Percentiles rank a stretch among this genome's conserved stretches.
phyloP scores from a whole-genome alignment of 73 alveolate genomes.

The Uronychia binucleata region DNA sequence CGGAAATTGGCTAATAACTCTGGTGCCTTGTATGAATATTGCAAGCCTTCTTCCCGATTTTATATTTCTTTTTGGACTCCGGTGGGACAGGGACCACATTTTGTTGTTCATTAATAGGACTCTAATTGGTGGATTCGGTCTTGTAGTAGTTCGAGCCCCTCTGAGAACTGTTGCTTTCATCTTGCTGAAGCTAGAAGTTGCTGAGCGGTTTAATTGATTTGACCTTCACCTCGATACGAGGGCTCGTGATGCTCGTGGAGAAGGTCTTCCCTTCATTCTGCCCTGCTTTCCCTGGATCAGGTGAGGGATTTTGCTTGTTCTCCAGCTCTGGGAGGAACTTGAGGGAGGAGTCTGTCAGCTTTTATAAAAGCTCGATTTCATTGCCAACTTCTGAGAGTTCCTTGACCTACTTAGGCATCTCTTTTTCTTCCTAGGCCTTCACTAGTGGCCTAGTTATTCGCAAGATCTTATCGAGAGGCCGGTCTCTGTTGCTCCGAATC shows the following conservation, averaged over 20 bases:
- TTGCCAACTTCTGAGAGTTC: neutral
- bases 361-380: neutral
- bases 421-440: neutral
- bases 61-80: too few relatives aligned
- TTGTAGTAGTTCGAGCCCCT: too few relatives aligned
- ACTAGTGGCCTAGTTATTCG: neutral
- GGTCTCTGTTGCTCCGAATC: neutral
- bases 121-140: too few relatives aligned
- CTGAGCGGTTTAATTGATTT: neutral
- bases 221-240: neutral
- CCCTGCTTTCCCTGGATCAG: neutral
- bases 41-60: too few relatives aligned
- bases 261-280: neutral
- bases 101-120: too few relatives aligned
- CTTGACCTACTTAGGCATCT: neutral
- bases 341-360: neutral
- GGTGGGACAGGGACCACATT: too few relatives aligned
- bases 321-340: neutral
- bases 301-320: neutral
- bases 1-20: too few relatives aligned
- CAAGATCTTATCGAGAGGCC: neutral
- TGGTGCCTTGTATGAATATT: too few relatives aligned
- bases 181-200: too few relatives aligned
- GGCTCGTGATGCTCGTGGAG: neutral
- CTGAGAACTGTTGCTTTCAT: too few relatives aligned